Base-by-base conservation (phyloP, 768 basidiomycete species). In the Macrolepiota fuliginosa region DNA sequence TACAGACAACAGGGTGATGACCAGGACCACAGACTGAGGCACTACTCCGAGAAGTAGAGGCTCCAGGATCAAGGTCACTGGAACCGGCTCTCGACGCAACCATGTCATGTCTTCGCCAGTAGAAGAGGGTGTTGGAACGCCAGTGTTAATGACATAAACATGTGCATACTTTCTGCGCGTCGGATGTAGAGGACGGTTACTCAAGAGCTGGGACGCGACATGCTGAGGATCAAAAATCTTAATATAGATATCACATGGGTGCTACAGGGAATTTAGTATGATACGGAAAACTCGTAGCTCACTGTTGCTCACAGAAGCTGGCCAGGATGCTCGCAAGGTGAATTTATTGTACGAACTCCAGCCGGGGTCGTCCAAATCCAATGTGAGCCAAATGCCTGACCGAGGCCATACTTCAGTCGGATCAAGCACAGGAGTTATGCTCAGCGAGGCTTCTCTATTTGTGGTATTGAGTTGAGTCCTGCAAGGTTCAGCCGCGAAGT, bases 11-110 rank as follows among this genome's bases (percentile, higher is more conserved):
- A 70, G 67, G 12, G 63, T 37, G 29, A 77, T 59, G 1, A 74
- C 72, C 1, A 79, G 77, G 9, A 76, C 54, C n/a, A 88, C 69
- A 0, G 86, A 81, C 17, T 77, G 76, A 9, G 89, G 89, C 29
- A 91, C 69, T 24, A 86, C 70, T 15, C 84, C 86, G n/a, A 85
- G 67, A 58, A 82, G 77, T 1, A 85, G 71, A 27, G 85, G 89
- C 66, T 91, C 89, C 49, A 90, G 68, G 19, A 76, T 71, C 15
- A 90, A 65, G 58, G 78, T 70, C 64, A 90, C 77, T 2, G 86
- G 77, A 4, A 89, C 79, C 0, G 69, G 55, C 25, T 67, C 63
- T n/a, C 65, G 74, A 13, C 56, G 62, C 15, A 65, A 49, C 32
- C 66, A 63, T n/a, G 64, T 64, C 29, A 66, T 42, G 39, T 64